Evolutionary conservation across 352 stramenopile genomes (phyloP).

Genomic region (Pythium coloratum): DNA sequence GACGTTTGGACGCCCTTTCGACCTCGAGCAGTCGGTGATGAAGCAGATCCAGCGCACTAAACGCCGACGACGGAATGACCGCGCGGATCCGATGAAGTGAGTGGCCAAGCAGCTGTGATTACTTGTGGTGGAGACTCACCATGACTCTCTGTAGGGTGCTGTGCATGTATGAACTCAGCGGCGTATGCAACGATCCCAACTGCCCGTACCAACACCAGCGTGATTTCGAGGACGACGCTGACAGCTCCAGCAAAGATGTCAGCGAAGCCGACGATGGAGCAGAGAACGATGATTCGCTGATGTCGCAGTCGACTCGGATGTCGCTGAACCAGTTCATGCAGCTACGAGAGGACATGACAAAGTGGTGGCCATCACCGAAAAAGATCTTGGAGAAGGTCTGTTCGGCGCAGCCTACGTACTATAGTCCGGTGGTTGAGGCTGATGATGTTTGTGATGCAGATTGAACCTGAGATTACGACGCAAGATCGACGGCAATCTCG

Average conservation of each 20-base stretch:
- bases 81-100: slow-evolving; percentile 29
- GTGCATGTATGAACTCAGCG: slow-evolving; percentile 74
- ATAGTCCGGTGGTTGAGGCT: background rate
- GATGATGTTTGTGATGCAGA: background rate
- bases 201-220: slow-evolving; percentile 65
- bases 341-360: slow-evolving; percentile 18
- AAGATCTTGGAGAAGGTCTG: slow-evolving; percentile 4
- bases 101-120: background rate
- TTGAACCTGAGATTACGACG: background rate
- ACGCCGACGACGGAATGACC: background rate
- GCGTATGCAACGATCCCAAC: slow-evolving; percentile 73
- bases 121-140: background rate
- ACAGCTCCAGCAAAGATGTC: background rate
- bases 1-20: slow-evolving; percentile 18
- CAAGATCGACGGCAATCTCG: background rate
- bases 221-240: slow-evolving; percentile 38
- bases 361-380: slow-evolving; percentile 12
- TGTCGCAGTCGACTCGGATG: background rate
- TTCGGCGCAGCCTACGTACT: background rate
- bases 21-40: slow-evolving; percentile 23
- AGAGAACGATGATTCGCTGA: background rate
- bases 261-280: slow-evolving; percentile 6
- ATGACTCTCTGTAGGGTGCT: slow-evolving; percentile 40
- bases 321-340: slow-evolving; percentile 31
- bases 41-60: slow-evolving; percentile 11